Conservation (phyloP, 2,329 filamentous ascomycete genomes). For the Orbilia blumenaviensis region DNA sequence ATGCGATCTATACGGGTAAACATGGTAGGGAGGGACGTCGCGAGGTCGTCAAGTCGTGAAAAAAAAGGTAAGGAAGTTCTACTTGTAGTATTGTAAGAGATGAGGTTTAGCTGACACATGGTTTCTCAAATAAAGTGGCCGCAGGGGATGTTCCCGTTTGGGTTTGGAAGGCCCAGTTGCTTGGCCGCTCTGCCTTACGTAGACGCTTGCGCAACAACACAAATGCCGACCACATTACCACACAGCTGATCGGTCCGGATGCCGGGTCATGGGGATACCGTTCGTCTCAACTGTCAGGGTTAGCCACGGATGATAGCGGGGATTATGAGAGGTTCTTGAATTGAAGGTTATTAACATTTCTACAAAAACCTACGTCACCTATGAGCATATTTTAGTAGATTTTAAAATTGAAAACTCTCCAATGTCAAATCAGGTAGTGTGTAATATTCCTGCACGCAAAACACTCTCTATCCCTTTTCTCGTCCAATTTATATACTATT, state of each 20-base stretch:
- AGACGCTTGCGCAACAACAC: slow-evolving; percentile 47
- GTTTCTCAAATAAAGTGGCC: slow-evolving; percentile 25
- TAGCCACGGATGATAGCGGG: neutral
- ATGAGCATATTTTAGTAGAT: no score
- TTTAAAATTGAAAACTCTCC: no score
- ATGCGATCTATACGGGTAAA: slow-evolving; percentile 6
- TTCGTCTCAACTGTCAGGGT: no score
- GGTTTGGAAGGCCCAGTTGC: slow-evolving; percentile 1
- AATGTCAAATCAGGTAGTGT: no score
- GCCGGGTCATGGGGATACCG: neutral
- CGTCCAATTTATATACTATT: no score
- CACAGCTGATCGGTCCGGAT: neutral
- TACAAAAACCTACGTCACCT: no score
- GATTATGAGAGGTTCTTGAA: no score
- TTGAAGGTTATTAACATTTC: no score
- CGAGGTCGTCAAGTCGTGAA: slow-evolving; percentile 24
- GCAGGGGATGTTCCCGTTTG: slow-evolving; percentile 40
- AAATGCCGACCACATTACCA: neutral
- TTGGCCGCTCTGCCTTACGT: slow-evolving; percentile 44
- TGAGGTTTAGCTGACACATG: slow-evolving; percentile 39
- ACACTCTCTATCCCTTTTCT: no score
- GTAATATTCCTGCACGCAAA: no score
- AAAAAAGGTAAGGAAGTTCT: no score
- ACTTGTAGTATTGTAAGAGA: neutral
- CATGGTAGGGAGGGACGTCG: slow-evolving; percentile 25